These are phyloP conservation scores for Austropuccinia psidii DNA, from an alignment of 1,284 basidiomycete genomes.

Conservation along the genomic window DNA sequence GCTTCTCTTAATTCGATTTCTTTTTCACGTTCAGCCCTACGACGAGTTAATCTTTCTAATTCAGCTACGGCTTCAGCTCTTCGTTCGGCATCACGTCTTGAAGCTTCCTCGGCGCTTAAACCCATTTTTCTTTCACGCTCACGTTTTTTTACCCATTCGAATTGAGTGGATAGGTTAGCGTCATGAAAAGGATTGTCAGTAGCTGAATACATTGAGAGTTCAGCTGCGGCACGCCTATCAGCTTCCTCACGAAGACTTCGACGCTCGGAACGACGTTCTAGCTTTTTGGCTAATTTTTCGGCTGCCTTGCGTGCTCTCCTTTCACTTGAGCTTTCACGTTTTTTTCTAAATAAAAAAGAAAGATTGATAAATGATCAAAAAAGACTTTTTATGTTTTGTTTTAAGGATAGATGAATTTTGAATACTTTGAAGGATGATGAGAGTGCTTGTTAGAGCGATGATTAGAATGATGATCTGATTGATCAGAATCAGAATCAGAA, in stretches of 20 bases:
- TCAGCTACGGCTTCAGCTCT: constrained; percentile 82
- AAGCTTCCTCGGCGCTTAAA: constrained; percentile 68
- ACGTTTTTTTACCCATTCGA: constrained; percentile 96
- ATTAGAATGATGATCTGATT: too few relatives aligned
- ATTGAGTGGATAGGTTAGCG: constrained; percentile 85
- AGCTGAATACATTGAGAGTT: constrained; percentile 62
- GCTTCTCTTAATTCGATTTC: constrained; percentile 82
- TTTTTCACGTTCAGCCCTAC: constrained; percentile 82
- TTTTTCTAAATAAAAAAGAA: too few relatives aligned
- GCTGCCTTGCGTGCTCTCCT: constrained; percentile 41
- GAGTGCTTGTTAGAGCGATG: too few relatives aligned
- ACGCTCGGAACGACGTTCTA: constrained; percentile 38
- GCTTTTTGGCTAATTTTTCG: constrained; percentile 42
- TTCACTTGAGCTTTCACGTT: constrained; percentile 37
- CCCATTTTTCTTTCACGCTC: constrained; percentile 91
- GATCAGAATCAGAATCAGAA: too few relatives aligned
- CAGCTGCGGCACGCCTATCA: constrained; percentile 43
- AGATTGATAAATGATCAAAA: too few relatives aligned
- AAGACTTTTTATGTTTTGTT: too few relatives aligned
- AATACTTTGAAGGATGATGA: too few relatives aligned
- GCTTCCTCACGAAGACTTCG: constrained; percentile 38
- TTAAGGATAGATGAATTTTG: too few relatives aligned
- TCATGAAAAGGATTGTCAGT: constrained; percentile 97
- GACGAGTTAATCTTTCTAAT: constrained; percentile 77
- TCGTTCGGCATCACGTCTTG: constrained; percentile 68